A percentile compares a stretch with the other conserved stretches of the same genome.
phyloP scores from a whole-genome alignment of 371 early-diverging fungal species.

The Chytridium lagenaria region DNA sequence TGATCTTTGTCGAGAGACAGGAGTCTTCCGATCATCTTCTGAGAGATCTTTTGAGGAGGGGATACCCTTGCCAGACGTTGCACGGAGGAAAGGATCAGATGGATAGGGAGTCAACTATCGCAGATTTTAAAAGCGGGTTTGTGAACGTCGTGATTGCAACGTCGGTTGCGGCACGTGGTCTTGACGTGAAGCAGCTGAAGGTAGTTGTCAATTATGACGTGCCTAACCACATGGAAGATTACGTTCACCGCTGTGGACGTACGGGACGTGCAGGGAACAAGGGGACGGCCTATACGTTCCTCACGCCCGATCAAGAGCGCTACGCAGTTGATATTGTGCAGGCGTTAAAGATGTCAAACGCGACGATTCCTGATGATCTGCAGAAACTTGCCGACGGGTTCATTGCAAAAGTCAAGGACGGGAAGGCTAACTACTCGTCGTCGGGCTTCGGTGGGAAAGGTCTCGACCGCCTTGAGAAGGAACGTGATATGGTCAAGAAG shows the following conservation, averaged over 20 bases:
- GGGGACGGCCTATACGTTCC: conserved; percentile 95
- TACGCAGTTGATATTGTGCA: conserved; percentile 94
- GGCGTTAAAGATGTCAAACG: conserved; percentile 81
- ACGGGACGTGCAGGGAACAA: conserved; percentile 98
- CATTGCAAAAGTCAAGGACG: conserved; percentile 87
- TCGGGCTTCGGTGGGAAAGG: conserved; percentile 98
- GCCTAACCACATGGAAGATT: conserved; percentile 98
- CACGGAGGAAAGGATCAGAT: conserved; percentile 98
- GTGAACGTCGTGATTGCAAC: conserved; percentile 95
- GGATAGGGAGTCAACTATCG: conserved; percentile 92
- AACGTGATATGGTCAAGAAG: conserved; percentile 87
- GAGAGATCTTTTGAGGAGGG: conserved; percentile 81
- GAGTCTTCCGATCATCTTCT: conserved; percentile 92
- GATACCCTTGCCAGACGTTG: conserved; percentile 90
- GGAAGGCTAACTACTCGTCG: conserved; percentile 79
- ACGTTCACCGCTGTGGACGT: conserved; percentile 98
- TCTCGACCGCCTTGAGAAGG: conserved; percentile 90
- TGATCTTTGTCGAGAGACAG: conserved; percentile 96
- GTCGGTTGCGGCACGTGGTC: conserved; percentile 99
- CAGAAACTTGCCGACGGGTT: conserved; percentile 80
- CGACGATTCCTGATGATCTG: conserved; percentile 77
- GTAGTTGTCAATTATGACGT: conserved; percentile 98
- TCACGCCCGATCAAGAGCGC: conserved; percentile 90
- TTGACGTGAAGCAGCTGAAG: conserved; percentile 97
- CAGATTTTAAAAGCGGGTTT: conserved; percentile 90